These are phyloP conservation scores for Colletotrichum sp. DNA, from an alignment of 2,329 filamentous ascomycete species.

Conservation along the genomic window DNA sequence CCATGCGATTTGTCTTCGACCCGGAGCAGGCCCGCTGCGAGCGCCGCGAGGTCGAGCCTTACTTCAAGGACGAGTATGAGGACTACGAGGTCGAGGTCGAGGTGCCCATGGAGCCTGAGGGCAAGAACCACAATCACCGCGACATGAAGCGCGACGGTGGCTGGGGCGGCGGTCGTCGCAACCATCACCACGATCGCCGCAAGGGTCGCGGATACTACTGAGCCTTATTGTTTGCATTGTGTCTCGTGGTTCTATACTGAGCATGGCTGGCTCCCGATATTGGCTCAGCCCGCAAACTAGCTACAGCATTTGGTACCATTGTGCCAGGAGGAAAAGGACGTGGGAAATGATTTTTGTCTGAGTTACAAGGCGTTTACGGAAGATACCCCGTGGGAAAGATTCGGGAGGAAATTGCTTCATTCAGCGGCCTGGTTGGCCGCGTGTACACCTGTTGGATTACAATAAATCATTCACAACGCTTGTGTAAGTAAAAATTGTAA, in stretches of 20 bases:
- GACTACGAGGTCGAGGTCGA: conserved; percentile 82
- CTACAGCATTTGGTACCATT: not conserved
- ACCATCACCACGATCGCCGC: conserved; percentile 4
- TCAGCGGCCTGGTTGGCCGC: not conserved
- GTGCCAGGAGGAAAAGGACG: not conserved
- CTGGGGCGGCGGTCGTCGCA: not conserved
- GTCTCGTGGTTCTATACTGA: not conserved
- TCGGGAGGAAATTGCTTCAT: not conserved
- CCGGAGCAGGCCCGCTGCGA: conserved; percentile 77
- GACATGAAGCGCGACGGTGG: conserved; percentile 10
- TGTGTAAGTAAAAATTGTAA: not conserved
- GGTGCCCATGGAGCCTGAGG: conserved; percentile 52
- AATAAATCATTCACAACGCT: not conserved
- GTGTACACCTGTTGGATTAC: conserved; percentile 1
- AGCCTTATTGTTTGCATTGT: not conserved
- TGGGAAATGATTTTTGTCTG: not conserved
- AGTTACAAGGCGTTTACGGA: conserved; percentile 11
- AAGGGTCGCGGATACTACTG: conserved; percentile 16
- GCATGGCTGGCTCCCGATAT: no score
- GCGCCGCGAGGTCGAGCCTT: conserved; percentile 68
- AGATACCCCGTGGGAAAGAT: conserved; percentile 16
- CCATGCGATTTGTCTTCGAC: conserved; percentile 89
- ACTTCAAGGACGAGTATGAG: conserved; percentile 76
- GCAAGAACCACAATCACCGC: not conserved
- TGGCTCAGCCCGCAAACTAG: not conserved